These are phyloP conservation scores for Candida glucosophila DNA, from an alignment of 1,139 yeast species.

Conservation along the genomic window DNA sequence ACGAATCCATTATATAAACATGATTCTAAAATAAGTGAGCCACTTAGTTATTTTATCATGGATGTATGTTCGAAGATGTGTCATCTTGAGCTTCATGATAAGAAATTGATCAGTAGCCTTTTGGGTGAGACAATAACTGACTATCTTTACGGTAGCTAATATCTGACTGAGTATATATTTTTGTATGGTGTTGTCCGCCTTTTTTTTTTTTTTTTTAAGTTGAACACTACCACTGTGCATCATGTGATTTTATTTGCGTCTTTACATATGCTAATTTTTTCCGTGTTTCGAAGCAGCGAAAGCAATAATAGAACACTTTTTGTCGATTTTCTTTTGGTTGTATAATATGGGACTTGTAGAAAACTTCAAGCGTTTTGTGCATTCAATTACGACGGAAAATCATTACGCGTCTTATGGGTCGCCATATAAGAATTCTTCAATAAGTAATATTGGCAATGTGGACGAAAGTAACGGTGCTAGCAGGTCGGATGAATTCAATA, in stretches of 20 bases:
- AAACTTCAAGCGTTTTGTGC: slow-evolving; percentile 42
- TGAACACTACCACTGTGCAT: too few relatives aligned
- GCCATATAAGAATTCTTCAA: slow-evolving; percentile 27
- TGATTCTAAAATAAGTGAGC: slow-evolving; percentile 65
- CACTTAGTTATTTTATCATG: slow-evolving; percentile 65
- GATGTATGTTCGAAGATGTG: slow-evolving; percentile 25
- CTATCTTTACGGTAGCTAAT: too few relatives aligned
- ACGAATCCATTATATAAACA: slow-evolving; percentile 56
- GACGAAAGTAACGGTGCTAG: slow-evolving; percentile 17
- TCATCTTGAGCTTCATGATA: slow-evolving; percentile 19
- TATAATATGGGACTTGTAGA: slow-evolving; percentile 43
- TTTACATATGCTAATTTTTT: too few relatives aligned
- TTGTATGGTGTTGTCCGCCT: too few relatives aligned
- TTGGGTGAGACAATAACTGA: slow-evolving; percentile 1
- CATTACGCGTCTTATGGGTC: slow-evolving; percentile 55
- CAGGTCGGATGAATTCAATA: slow-evolving; percentile 28
- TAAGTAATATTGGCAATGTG: slow-evolving; percentile 10
- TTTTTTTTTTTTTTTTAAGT: too few relatives aligned
- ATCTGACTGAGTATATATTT: too few relatives aligned
- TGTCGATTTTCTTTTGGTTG: too few relatives aligned
- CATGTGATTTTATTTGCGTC: too few relatives aligned
- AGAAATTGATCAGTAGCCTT: too few relatives aligned
- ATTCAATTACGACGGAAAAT: slow-evolving; percentile 56
- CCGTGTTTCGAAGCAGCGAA: too few relatives aligned
- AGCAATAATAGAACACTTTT: too few relatives aligned